Percentiles rank a stretch among this genome's conserved stretches.
phyloP scores from a whole-genome alignment of 2,329 filamentous ascomycete species.

The Aureobasidium sp. region DNA sequence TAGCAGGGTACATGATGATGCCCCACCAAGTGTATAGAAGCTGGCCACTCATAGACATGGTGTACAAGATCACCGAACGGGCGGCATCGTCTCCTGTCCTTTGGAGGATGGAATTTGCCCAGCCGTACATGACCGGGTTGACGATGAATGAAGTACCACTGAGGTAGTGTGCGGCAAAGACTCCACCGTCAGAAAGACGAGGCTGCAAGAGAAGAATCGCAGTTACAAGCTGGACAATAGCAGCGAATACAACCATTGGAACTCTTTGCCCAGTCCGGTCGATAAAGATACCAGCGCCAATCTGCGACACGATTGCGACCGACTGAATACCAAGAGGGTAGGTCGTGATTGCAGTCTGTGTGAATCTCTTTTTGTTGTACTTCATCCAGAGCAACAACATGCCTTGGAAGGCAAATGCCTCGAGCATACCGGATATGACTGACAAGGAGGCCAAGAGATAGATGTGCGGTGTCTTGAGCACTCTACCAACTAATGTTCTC shows the following conservation, averaged over 20 bases:
- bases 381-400: conserved; percentile 38
- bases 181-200: conserved; percentile 34
- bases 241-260: conserved; percentile 40
- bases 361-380: conserved; percentile 35
- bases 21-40: conserved; percentile 45
- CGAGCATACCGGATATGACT: conserved; percentile 38
- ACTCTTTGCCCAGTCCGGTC: conserved; percentile 36
- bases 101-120: conserved; percentile 44
- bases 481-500: neutral
- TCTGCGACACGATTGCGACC: conserved; percentile 59
- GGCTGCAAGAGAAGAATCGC: conserved; percentile 32
- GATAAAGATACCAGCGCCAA: conserved; percentile 42
- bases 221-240: conserved; percentile 37
- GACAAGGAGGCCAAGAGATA: conserved; percentile 47
- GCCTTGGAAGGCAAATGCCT: conserved; percentile 35
- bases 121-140: conserved; percentile 45
- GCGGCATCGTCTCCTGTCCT: conserved; percentile 46
- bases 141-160: conserved; percentile 45
- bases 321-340: conserved; percentile 65
- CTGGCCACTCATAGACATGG: conserved; percentile 46
- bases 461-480: conserved; percentile 26
- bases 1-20: conserved; percentile 40
- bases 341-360: conserved; percentile 55
- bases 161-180: conserved; percentile 44
- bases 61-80: conserved; percentile 44